Base-by-base conservation (phyloP, 2,329 filamentous ascomycete species). In the Drechslerella dactyloides region DNA sequence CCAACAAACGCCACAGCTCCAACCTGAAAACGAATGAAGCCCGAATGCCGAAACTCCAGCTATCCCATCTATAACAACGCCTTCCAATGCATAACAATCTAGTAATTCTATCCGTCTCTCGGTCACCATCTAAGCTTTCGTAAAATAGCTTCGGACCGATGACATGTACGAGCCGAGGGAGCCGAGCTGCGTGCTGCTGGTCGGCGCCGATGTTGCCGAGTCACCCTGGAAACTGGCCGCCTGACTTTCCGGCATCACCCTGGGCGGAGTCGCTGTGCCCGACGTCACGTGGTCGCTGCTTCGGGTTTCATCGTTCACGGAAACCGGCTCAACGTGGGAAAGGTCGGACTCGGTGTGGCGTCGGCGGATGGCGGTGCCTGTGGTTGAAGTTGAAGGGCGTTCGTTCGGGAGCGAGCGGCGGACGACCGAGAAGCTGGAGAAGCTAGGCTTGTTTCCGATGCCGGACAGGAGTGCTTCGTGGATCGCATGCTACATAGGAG, bases 401-500 rank as follows among this genome's bases (percentile, higher is more conserved):
- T 69, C 57, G 2, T 52, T 56, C 17, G 65, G 65, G 44, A 69
- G 65, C 46, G 65, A 69, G 37, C 65, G 58, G 35, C 65, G 65
- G 21, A 59, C 46, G 46, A 53, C 65, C 11, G 58, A 62, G 46
- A 69, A 69, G 27, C 65, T 69, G 10, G 65, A 48, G 40, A 69
- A 69, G 46, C 53, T 69, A 17, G 65, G 52, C 57, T 69, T 69
- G 33, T 63, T 58, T 15, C 65, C 65, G 33, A 69, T 52, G 23
- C 65, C 65, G 44, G 65, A 69, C 48, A 69, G 61, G 30, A 69
- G 57, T 21, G 65, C 65, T 50, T 69, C 65, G n/a, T 69, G 65
- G 37, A 63, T 69, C 2, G 65, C 57, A 35, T 69, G 48, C 65
- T 63, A 37, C 6, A 37, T 37, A 15, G 37, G 37, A 42, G 37